Base-by-base conservation (phyloP, 2,329 filamentous ascomycete genomes). In the Claviceps cyperi region DNA sequence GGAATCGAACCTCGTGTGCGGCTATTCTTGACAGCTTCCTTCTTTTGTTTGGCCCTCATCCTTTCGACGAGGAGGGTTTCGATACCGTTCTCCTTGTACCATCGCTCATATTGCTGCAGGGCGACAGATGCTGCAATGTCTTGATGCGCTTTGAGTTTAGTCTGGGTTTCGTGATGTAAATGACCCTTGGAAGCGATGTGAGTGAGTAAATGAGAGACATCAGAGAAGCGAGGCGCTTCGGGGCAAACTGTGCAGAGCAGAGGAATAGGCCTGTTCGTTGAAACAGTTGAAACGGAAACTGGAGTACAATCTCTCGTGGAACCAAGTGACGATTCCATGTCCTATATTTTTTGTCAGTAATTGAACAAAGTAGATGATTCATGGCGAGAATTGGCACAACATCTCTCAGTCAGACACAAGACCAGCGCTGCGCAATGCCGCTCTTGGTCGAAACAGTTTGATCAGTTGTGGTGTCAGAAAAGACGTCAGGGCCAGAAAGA, bases 171-270 rank as follows among this genome's bases (percentile, higher is more conserved):
- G 62, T 87, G 78, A 52, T 88, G 82, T 36, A 96, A 72, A 64
- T 97, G 91, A n/a, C 85, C 84, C 64, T 96, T 96, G 55, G 90
- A 96, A 52, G 85, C 81, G 54, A 96, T 80, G 62, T 97, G 91
- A 13, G 91, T 97, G 61, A 97, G 78, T 38, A 96, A 73, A 65
- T 96, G 91, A 36, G 90, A 95, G 43, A 89, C 74, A 66, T 97
- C 91, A 50, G 88, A 94, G 68, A 96, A 96, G 32, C 69, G 77
- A 39, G 87, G 86, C 53, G 76, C 77, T 57, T 83, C 86, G 37
- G 85, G 83, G 64, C 91, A 97, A 57, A 95, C 83, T 60, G 75
- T 81, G 77, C 91, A 97, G 57, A 80, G 69, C 46, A 96, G 78
- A 51, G 84, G 80, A 52, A 89, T 82, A 46, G 63, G 58, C 51